Evolutionary conservation across 208 protist genomes (phyloP), one percentile per base, ranked within the genome.

Genomic region (Leishmania guyanensis): DNA sequence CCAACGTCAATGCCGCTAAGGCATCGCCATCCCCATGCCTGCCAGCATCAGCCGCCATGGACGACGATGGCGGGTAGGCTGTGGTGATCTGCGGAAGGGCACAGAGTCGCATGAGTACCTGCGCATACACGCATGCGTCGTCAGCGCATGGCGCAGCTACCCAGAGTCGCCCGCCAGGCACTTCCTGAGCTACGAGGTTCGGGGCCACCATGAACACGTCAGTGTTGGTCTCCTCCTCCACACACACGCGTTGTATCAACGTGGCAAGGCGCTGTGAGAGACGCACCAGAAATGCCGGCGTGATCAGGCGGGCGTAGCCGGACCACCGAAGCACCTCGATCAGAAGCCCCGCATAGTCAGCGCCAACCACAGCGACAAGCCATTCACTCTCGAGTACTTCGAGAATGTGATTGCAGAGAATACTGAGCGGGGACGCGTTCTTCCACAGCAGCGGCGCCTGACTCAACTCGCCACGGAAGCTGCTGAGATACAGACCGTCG

Each of bases 381-480:
- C 90, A 86, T 9, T 90, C 84, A 69, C 88, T 92, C 53, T 94
- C 85, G 33, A 97, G 68, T 8, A 95, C 94, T 70, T 95, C 90
- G n/a, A 95, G 72, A 17, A 88, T 84, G 84, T 96, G 91, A 10
- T 90, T 82, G 17, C 77, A 80, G 26, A 97, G 16, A 1, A 83
- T 53, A 53, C 84, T 84, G 6, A 97, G 84, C 17, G 91, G 92
- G 5, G 87, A 86, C 0, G 86, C 86, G 62, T 92, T 88, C 81
- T 97, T 96, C 88, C 90, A 97, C 26, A 95, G 85, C 36, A 97
- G 81, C 3, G 91, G 91, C 43, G 91, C 82, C 56, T 75, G 64
- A 50, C 82, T 51, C 39, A 71, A 6, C 6, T 26, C 43, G 39
- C 26, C 60, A 17, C 43, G 33, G 26, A 6, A 65, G 43, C 46